phyloP scores from a whole-genome alignment of 495 filamentous ascomycete genomes.

The Ascobolus immersus region DNA sequence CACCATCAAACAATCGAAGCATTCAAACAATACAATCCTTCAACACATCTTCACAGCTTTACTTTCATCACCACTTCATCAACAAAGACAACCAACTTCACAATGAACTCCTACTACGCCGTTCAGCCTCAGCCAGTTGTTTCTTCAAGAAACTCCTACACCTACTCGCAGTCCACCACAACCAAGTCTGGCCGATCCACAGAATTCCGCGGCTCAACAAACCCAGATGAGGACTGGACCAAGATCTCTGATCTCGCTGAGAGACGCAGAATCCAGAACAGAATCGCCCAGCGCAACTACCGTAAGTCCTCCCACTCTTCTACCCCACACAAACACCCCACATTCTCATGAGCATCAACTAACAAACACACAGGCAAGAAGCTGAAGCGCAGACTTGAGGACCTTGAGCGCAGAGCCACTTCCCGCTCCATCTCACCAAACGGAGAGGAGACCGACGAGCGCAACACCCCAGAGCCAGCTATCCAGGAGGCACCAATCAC shows the following conservation, averaged over 20 bases:
- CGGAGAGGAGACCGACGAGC: slow-evolving; percentile 17
- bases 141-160: too few species aligned
- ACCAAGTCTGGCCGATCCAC: slow-evolving; percentile 38
- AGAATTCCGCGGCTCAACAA: slow-evolving; percentile 86
- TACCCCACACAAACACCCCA: background rate
- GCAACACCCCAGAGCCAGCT: slow-evolving; percentile 21
- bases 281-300: slow-evolving; percentile 95
- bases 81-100: too few species aligned
- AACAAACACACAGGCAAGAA: slow-evolving; percentile 53
- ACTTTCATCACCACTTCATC: too few species aligned
- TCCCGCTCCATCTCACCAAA: slow-evolving; percentile 35
- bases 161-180: slow-evolving; percentile 8
- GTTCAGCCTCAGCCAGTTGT: too few species aligned
- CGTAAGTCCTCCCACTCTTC: slow-evolving; percentile 36
- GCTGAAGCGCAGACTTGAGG: slow-evolving; percentile 89
- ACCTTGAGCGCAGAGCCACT: slow-evolving; percentile 76
- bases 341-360: slow-evolving; percentile 2
- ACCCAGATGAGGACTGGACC: slow-evolving; percentile 97
- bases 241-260: slow-evolving; percentile 96
- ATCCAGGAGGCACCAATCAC: slow-evolving; percentile 37
- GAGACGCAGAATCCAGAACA: slow-evolving; percentile 82
- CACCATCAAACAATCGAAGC: too few species aligned
- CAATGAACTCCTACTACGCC: too few species aligned
- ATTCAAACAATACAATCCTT: too few species aligned
- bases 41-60: too few species aligned